Evolutionary conservation across 768 basidiomycete genomes (phyloP).

Genomic region (Tylopilus felleus): DNA sequence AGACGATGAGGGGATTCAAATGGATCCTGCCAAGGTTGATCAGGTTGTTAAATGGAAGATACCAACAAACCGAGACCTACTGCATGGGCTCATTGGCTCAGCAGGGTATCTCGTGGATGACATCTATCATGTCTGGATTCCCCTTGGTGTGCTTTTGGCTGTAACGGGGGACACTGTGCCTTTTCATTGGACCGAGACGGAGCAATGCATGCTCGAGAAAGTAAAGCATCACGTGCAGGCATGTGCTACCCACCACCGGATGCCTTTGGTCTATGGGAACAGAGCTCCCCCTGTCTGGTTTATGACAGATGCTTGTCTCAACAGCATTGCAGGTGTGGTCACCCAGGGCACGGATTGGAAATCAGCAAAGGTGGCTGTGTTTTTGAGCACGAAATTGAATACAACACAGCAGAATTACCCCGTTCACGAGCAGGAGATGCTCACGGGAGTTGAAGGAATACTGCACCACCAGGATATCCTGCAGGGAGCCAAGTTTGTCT

Average conservation of each 20-base stretch:
- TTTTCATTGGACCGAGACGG: not conserved
- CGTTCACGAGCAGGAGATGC: no score
- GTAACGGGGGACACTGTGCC: not conserved
- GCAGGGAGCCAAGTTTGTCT: not conserved
- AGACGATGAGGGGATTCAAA: constrained; percentile 35
- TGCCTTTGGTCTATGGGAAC: no score
- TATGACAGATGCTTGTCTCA: not conserved
- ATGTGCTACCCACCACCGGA: no score
- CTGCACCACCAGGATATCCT: not conserved
- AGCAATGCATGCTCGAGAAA: no score
- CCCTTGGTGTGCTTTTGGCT: no score
- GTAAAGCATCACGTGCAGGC: no score
- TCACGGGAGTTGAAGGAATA: not conserved
- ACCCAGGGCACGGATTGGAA: no score
- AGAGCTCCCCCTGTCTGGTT: not conserved
- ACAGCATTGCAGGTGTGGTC: not conserved
- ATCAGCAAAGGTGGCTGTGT: no score
- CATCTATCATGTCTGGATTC: not conserved
- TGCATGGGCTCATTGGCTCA: not conserved
- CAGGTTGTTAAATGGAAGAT: constrained; percentile 19
- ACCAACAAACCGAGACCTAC: not conserved
- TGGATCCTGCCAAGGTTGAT: constrained; percentile 46
- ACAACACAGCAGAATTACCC: no score
- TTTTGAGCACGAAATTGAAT: no score
- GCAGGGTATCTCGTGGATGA: not conserved